Evolutionary conservation across 2,329 filamentous ascomycete genomes (phyloP).

Genomic region (Xylariaceae sp.): DNA sequence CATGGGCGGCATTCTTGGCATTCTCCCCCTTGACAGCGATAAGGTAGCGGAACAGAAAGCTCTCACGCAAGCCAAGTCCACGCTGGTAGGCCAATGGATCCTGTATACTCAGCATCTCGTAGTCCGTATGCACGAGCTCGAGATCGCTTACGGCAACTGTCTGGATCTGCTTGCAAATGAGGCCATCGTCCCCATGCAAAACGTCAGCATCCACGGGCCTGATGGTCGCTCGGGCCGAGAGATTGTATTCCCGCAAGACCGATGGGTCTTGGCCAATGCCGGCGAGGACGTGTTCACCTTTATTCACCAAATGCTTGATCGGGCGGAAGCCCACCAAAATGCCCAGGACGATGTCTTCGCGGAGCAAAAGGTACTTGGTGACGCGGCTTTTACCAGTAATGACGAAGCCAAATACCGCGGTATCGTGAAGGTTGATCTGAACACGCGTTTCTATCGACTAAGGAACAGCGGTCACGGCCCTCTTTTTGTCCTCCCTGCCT

Average conservation of each 20-base stretch:
- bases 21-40: constrained; percentile 45
- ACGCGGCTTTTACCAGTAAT: constrained; percentile 34
- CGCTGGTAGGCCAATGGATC: constrained; percentile 55
- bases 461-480: constrained; percentile 43
- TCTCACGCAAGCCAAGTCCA: constrained; percentile 42
- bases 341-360: constrained; percentile 35
- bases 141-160: constrained; percentile 48
- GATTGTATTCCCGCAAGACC: constrained; percentile 52
- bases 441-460: constrained; percentile 51
- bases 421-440: constrained; percentile 46
- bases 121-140: constrained; percentile 54
- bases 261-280: constrained; percentile 52
- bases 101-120: constrained; percentile 51
- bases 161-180: constrained; percentile 49
- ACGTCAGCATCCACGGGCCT: constrained; percentile 50
- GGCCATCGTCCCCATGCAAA: constrained; percentile 47
- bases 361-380: constrained; percentile 40
- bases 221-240: constrained; percentile 50
- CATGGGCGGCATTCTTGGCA: constrained; percentile 52
- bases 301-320: constrained; percentile 47
- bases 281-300: constrained; percentile 48
- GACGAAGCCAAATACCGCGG: constrained; percentile 39
- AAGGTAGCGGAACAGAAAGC: constrained; percentile 36
- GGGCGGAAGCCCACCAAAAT: constrained; percentile 40
- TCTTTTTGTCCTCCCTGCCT: constrained; percentile 52